phyloP scores from a whole-genome alignment of 2,329 filamentous ascomycete genomes.

The Colletotrichum salicis region DNA sequence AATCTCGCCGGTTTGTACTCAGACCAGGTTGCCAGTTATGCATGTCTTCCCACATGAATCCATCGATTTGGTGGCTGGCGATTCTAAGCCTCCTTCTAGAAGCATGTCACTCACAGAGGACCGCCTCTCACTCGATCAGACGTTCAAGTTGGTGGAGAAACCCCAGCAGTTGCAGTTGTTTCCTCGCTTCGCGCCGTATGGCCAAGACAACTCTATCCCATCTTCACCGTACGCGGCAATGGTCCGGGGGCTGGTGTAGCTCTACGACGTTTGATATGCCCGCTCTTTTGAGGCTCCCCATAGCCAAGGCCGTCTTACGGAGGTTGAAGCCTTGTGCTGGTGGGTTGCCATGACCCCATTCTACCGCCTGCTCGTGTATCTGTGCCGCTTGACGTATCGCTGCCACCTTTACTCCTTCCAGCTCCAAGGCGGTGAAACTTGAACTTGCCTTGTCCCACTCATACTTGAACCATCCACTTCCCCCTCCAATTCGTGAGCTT shows the following conservation, averaged over 20 bases:
- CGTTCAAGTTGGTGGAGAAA: slow-evolving; percentile 20
- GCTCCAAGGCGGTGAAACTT: slow-evolving; percentile 32
- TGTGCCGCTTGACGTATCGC: slow-evolving; percentile 33
- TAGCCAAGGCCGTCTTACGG: slow-evolving; percentile 29
- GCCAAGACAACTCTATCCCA: slow-evolving; percentile 27
- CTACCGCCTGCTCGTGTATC: slow-evolving; percentile 27
- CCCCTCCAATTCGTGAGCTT: slow-evolving; percentile 21
- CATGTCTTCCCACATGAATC: slow-evolving; percentile 24
- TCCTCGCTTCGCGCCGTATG: slow-evolving; percentile 32
- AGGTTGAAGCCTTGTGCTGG: slow-evolving; percentile 34
- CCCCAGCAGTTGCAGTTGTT: slow-evolving; percentile 30
- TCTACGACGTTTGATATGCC: slow-evolving; percentile 7
- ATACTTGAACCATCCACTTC: slow-evolving; percentile 34
- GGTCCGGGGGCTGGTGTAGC: slow-evolving; percentile 4
- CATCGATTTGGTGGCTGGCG: slow-evolving; percentile 31
- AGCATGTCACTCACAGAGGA: slow-evolving; percentile 31
- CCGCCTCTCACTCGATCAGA: slow-evolving; percentile 9
- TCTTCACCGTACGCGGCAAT: slow-evolving; percentile 23
- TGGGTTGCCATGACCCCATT: slow-evolving; percentile 30
- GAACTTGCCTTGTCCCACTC: slow-evolving; percentile 24
- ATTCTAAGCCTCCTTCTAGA: slow-evolving; percentile 35
- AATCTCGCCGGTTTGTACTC: slow-evolving; percentile 7
- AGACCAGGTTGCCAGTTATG: slow-evolving; percentile 20
- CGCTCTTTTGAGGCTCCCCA: slow-evolving; percentile 33
- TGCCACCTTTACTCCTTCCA: slow-evolving; percentile 11